Base-by-base conservation (phyloP, 306 rosid genomes). In the Vigna radiata region DNA sequence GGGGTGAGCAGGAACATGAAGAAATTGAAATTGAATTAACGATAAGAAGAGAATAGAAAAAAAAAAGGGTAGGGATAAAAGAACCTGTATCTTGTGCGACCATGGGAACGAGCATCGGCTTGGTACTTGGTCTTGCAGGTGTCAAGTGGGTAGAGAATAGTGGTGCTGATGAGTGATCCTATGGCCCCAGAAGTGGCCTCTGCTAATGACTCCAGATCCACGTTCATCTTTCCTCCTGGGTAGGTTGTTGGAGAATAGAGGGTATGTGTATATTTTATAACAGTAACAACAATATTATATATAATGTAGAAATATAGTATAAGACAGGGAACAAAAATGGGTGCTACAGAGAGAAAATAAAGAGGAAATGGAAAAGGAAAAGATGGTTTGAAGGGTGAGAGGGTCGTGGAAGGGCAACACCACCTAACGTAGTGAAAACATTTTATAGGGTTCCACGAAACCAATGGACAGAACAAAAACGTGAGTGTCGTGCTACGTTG, bases 141-240 rank as follows among this genome's bases (percentile, higher is more conserved):
- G 73, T 96, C 99, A 14, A 96, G 96, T 0, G 99, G 99, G 85
- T 96, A 96, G 70, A 96, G 83, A 74, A 96, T 80, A 80, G 98
- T 91, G 72, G 97, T 92, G 90, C 99, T 96, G 23, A 92, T 15
- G 13, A 96, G 81, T 68, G 99, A 96, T 81, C 99, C 99, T 54
- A 96, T 83, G 77, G 99, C 99, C 5, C 99, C 99, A 2, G 99
- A 96, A 50, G 99, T 93, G 8, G 99, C 99, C 86, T 96, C 99
- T 2, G 99, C 91, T 70, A 96, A 69, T 0, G 99, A 96, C 84
- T 96, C 94, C 71, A 96, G 92, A 91, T 96, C 98, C 87, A 88
- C 68, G 60, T 82, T 85, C 97, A 88, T 89, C 74, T 65, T 21
- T 69, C 66, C 7, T 70, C 6, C 31, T 17, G n/a, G 68, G 33